Percentiles rank a stretch among this genome's conserved stretches.
Conservation (phyloP, 805 yeast species). For the Starmerella etchellsii region DNA sequence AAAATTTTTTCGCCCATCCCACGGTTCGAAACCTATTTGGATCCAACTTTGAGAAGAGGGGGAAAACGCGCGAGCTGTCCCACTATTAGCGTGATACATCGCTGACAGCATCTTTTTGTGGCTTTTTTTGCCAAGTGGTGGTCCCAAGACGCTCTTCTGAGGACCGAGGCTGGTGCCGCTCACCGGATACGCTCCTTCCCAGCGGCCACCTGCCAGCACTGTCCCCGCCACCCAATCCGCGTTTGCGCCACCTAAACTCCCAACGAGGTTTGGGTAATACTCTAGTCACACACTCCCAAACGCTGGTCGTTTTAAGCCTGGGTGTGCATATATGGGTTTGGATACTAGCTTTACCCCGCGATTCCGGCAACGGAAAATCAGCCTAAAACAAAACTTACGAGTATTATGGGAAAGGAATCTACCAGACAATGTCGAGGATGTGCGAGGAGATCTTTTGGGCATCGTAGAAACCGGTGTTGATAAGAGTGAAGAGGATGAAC, state of each 20-base stretch:
- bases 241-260: too few relatives aligned
- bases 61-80: background rate
- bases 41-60: conserved; percentile 1
- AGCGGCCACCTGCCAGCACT: background rate
- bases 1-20: conserved; percentile 6
- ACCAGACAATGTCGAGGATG: conserved; percentile 65
- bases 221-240: background rate
- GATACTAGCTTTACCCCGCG: conserved; percentile 35
- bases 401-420: conserved; percentile 67
- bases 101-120: too few relatives aligned
- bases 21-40: conserved; percentile 2
- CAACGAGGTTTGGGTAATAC: too few relatives aligned
- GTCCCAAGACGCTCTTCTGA: background rate
- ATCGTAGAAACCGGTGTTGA: conserved; percentile 91
- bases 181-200: background rate
- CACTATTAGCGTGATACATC: too few relatives aligned
- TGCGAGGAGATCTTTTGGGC: conserved; percentile 74
- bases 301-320: background rate
- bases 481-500: conserved; percentile 93
- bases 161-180: background rate
- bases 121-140: background rate
- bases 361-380: conserved; percentile 87
- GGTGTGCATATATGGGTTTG: background rate
- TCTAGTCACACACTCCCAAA: background rate
- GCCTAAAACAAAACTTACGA: conserved; percentile 75